Evolutionary conservation across 2,329 filamentous ascomycete genomes (phyloP), one percentile per base, ranked within the genome.

Genomic region (Rhinocladiella mackenziei): DNA sequence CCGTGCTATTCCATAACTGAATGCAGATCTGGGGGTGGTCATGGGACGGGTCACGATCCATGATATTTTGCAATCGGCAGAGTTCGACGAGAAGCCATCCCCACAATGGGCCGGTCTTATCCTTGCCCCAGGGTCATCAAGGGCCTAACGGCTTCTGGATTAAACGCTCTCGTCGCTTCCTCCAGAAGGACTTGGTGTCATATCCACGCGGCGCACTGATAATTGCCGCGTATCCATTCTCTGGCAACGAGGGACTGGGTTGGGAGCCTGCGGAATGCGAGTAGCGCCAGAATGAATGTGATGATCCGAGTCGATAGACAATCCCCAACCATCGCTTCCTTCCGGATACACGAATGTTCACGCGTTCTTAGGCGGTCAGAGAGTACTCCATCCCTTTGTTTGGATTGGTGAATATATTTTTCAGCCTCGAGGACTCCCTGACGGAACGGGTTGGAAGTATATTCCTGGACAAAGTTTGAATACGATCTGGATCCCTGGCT

Each of bases 121-220:
- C 32, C 47, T 39, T 33, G 35, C 20, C 33, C 19, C 15, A 22
- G 23, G n/a, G 28, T 13, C 20, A 19, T 31, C 18, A 28, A 17
- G 18, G 19, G 11, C 20, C 39, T 36, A 43, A 44, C 43, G 29
- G 22, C 32, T 43, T 43, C 26, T 39, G 37, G 44, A 18, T 26
- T 36, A 33, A 39, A 26, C 15, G 29, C 39, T 10, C 22, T 40
- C 40, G 60, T 2, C 56, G 56, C 60, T 84, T 86, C 37, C 69
- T 62, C 60, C 94, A 9, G 34, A 34, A 14, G 15, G 32, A 28
- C 44, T 30, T 13, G 23, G 32, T 15, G 39, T 8, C 29, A 17
- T 3, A 9, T 20, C 29, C 32, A 31, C 25, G 32, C 17, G 28
- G 33, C 19, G 25, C 15, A 37, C 17, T 30, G 25, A 37, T 20